Conservation (phyloP, 805 yeast genomes). For the Candida methanosorbosa region DNA sequence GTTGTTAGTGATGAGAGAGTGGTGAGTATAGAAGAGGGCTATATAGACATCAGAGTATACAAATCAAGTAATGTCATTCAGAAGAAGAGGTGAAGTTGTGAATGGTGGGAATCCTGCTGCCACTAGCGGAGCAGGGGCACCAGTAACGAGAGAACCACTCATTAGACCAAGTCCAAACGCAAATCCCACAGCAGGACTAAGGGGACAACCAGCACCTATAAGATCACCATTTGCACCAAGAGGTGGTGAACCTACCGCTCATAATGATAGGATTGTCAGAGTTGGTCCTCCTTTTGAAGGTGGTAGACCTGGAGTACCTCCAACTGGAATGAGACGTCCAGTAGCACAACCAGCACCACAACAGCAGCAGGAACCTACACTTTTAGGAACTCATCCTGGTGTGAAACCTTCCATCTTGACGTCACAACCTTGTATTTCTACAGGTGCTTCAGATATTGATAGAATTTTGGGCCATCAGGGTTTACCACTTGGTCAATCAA, state of each 20-base stretch:
- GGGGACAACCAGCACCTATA: conserved; percentile 1
- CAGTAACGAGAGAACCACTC: conserved; percentile 1
- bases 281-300: too few species aligned
- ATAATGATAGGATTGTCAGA: too few species aligned
- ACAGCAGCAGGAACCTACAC: too few species aligned
- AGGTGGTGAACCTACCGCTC: not conserved
- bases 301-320: too few species aligned
- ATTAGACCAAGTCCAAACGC: too few species aligned
- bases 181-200: conserved; percentile 2
- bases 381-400: conserved; percentile 42
- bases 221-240: not conserved
- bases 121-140: conserved; percentile 4
- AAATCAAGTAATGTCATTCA: conserved; percentile 63
- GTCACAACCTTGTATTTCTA: conserved; percentile 68
- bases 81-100: conserved; percentile 47
- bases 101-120: conserved; percentile 7
- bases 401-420: conserved; percentile 70
- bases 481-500: conserved; percentile 64
- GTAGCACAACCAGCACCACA: not conserved
- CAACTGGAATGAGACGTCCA: not conserved
- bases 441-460: conserved; percentile 76
- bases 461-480: conserved; percentile 73
- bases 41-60: too few species aligned
- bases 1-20: too few species aligned
- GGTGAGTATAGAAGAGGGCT: too few species aligned